phyloP scores from a whole-genome alignment of 1,284 basidiomycete genomes.

The Inonotus hispidus region DNA sequence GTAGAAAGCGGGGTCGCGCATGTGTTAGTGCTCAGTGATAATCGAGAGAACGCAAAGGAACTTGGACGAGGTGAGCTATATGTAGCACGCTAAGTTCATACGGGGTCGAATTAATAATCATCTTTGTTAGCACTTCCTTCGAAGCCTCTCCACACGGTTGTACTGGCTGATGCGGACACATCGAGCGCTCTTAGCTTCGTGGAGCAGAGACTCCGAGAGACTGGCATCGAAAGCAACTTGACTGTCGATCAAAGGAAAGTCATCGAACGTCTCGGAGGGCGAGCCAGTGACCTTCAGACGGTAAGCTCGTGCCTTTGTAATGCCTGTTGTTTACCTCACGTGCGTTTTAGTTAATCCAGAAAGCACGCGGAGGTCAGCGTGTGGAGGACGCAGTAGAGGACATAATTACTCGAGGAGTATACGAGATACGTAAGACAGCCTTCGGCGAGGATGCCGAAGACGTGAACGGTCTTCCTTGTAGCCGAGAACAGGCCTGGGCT shows the following conservation, averaged over 20 bases:
- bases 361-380: constrained; percentile 69
- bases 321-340: background rate
- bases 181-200: constrained; percentile 79
- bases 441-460: constrained; percentile 92
- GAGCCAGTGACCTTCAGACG: constrained; percentile 81
- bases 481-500: constrained; percentile 83
- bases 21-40: constrained; percentile 88
- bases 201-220: constrained; percentile 69
- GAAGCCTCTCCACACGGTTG: constrained; percentile 76
- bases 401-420: constrained; percentile 73
- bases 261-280: constrained; percentile 77
- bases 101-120: background rate
- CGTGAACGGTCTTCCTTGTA: constrained; percentile 80
- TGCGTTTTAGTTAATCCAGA: constrained; percentile 66
- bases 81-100: background rate
- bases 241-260: constrained; percentile 47
- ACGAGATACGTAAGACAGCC: constrained; percentile 84
- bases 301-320: constrained; percentile 37
- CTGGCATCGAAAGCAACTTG: constrained; percentile 46
- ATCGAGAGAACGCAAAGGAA: constrained; percentile 80
- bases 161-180: constrained; percentile 82
- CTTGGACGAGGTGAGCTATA: constrained; percentile 63
- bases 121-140: constrained; percentile 66
- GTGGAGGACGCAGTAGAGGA: constrained; percentile 85
- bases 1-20: constrained; percentile 87